Conservation (phyloP, 2,329 filamentous ascomycete genomes). For the Juglanconis juglandina region DNA sequence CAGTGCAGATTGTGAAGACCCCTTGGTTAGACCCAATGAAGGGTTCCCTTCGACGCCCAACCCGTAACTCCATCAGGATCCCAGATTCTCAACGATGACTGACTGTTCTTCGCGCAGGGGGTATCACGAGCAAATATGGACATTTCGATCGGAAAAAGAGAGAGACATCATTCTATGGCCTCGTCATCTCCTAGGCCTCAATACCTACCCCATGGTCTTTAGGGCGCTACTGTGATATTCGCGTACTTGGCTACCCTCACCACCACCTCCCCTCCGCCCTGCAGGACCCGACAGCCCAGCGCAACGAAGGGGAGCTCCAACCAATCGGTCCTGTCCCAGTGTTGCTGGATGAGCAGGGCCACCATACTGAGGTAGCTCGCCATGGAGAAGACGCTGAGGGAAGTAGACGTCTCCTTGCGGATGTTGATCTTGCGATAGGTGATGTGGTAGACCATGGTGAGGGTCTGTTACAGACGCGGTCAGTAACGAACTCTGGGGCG, state of each 20-base stretch:
- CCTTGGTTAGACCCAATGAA: not conserved
- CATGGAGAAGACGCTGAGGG: conserved; percentile 73
- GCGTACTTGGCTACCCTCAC: conserved; percentile 28
- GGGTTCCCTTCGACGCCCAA: not conserved
- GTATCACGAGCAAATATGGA: conserved; percentile 6
- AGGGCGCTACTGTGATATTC: conserved; percentile 26
- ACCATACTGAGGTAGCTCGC: conserved; percentile 75
- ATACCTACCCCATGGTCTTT: not conserved
- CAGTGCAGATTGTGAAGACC: not conserved
- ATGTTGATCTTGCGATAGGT: conserved; percentile 78
- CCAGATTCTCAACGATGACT: not conserved
- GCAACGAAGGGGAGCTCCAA: conserved; percentile 56
- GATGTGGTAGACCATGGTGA: conserved; percentile 72
- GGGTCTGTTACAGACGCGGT: conserved; percentile 44
- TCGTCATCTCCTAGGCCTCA: not conserved
- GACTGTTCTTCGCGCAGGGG: not conserved
- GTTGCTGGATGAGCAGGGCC: conserved; percentile 63
- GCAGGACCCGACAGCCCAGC: conserved; percentile 40
- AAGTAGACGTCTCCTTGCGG: conserved; percentile 72
- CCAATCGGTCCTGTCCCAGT: conserved; percentile 59
- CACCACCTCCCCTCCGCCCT: conserved; percentile 25
- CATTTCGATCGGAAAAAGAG: not conserved
- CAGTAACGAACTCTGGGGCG: not conserved
- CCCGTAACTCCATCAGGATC: not conserved
- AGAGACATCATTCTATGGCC: not conserved